Conservation (phyloP, 2,329 filamentous ascomycete genomes). For the Cladosporium sp. region DNA sequence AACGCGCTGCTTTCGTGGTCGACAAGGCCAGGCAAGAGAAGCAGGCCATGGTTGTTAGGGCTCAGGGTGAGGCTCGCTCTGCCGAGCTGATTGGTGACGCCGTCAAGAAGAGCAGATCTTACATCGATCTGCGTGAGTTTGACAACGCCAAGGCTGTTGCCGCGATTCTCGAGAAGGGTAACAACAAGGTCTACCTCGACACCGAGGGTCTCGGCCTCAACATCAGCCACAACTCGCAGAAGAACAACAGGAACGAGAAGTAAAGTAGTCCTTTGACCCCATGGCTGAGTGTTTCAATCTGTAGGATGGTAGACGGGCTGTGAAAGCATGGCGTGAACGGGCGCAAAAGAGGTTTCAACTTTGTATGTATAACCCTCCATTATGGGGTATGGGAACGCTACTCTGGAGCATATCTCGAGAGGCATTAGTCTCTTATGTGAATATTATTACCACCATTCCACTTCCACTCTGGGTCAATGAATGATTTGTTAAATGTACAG, state of each 20-base stretch:
- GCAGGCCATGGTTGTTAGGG: conserved; percentile 96
- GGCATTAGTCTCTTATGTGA: neutral
- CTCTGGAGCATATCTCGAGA: conserved; percentile 1
- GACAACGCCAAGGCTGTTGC: conserved; percentile 93
- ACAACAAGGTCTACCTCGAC: conserved; percentile 93
- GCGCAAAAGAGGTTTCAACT: conserved; percentile 6
- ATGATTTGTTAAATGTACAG: too few relatives aligned
- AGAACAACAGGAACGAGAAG: conserved; percentile 13
- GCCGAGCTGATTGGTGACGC: conserved; percentile 97
- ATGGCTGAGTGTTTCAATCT: neutral
- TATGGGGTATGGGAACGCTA: conserved; percentile 7
- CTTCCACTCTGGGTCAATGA: neutral
- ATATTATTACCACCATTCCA: neutral
- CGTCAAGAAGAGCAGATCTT: conserved; percentile 98
- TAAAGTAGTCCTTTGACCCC: neutral
- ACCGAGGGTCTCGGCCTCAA: conserved; percentile 88
- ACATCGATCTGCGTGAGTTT: conserved; percentile 95
- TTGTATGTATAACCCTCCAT: conserved; percentile 10
- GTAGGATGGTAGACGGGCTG: conserved; percentile 5
- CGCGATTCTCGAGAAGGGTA: conserved; percentile 78
- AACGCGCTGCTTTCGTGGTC: conserved; percentile 93
- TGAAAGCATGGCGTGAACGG: conserved; percentile 9
- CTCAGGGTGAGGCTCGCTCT: conserved; percentile 97
- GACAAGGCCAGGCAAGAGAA: conserved; percentile 99
- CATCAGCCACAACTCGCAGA: conserved; percentile 48